phyloP scores from a whole-genome alignment of 2,329 filamentous ascomycete genomes.

The Grosmannia serpens region DNA sequence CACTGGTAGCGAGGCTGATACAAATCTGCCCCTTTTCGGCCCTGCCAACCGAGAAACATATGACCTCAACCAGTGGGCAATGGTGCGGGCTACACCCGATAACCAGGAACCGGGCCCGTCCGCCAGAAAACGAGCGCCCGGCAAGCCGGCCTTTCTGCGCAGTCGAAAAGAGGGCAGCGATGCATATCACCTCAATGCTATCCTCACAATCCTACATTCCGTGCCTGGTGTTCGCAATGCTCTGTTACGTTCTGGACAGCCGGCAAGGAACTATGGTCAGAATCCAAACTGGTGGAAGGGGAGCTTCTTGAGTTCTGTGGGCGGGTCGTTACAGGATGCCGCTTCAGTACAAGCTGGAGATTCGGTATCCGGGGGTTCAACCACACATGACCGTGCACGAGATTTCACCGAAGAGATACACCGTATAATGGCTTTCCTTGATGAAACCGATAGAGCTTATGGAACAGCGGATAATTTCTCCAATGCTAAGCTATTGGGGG shows the following conservation, averaged over 20 bases:
- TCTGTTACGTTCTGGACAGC: conserved; percentile 32
- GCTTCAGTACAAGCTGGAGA: conserved; percentile 21
- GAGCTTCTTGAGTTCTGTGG: conserved; percentile 17
- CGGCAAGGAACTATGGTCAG: conserved; percentile 39
- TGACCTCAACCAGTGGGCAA: conserved; percentile 44
- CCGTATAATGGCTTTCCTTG: conserved; percentile 51
- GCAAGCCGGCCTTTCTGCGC: conserved; percentile 41
- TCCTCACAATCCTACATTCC: conserved; percentile 47
- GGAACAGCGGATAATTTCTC: conserved; percentile 34
- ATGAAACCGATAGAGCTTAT: conserved; percentile 47
- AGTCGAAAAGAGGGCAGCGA: conserved; percentile 19
- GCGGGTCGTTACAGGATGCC: conserved; percentile 22
- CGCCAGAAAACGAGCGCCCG: conserved; percentile 28
- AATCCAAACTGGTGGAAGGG: conserved; percentile 53
- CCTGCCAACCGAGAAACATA: conserved; percentile 47
- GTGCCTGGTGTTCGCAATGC: conserved; percentile 48
- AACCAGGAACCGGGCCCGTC: conserved; percentile 29
- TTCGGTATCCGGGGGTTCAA: conserved; percentile 15
- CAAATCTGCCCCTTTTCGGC: conserved; percentile 39
- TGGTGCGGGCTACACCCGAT: conserved; percentile 33
- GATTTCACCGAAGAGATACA: conserved; percentile 44
- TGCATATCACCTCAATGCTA: conserved; percentile 35
- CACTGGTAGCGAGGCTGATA: conserved; percentile 21
- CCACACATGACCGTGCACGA: conserved; percentile 14
- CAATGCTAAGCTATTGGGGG: background rate